phyloP scores from a whole-genome alignment of 225 moss, liverwort and hornwort genomes.

The Polytrichum formosum region DNA sequence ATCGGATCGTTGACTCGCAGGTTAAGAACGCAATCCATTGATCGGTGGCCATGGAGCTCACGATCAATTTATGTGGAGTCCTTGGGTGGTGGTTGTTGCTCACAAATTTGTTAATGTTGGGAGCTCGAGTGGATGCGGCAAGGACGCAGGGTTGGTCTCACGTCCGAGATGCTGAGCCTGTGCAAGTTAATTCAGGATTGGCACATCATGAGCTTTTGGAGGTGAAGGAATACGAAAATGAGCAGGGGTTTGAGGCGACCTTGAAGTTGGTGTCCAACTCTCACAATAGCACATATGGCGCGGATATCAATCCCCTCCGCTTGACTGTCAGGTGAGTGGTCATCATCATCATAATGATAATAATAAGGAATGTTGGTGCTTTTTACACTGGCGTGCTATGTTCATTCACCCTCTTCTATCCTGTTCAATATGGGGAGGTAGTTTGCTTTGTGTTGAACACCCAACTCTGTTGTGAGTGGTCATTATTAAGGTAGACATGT shows the following conservation, averaged over 20 bases:
- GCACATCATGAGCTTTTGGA: conserved; percentile 8
- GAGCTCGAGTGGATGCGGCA: not conserved
- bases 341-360: no score
- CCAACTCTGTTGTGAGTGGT: no score
- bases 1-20: no score
- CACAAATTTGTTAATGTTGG: not conserved
- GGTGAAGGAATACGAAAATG: conserved; percentile 33
- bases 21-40: no score
- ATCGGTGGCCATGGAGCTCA: no score
- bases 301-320: conserved; percentile 34
- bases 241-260: conserved; percentile 46
- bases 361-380: no score
- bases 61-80: not conserved
- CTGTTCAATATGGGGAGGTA: no score
- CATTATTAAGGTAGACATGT: no score
- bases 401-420: no score
- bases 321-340: conserved; percentile 35
- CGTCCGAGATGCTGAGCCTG: not conserved
- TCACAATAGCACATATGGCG: conserved; percentile 23
- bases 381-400: no score
- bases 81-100: not conserved
- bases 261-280: conserved; percentile 19
- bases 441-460: no score
- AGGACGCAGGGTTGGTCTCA: not conserved
- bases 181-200: not conserved